These are phyloP conservation scores for Amorphotheca resinae DNA, from an alignment of 495 filamentous ascomycete species.

Conservation along the genomic window DNA sequence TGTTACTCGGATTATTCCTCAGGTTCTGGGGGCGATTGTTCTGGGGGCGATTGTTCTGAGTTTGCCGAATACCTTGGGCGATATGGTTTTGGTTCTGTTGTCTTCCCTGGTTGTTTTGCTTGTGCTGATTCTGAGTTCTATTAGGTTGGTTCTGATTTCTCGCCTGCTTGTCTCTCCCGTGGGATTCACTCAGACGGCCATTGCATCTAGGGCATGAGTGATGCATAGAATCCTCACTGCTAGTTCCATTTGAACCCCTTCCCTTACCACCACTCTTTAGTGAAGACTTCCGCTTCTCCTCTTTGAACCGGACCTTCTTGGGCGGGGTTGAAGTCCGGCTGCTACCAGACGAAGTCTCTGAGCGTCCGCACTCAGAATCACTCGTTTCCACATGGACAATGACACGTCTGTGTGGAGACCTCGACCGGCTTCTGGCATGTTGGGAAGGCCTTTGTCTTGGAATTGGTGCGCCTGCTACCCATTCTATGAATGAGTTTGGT, in stretches of 20 bases:
- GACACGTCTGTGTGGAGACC: constrained; percentile 1
- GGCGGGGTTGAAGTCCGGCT: not conserved
- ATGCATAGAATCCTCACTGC: not conserved
- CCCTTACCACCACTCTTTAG: not conserved
- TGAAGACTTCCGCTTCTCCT: not conserved
- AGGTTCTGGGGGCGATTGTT: not conserved
- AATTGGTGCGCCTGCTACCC: constrained; percentile 2
- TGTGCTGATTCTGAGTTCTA: constrained; percentile 3
- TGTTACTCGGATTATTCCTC: not conserved
- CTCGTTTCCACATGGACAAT: constrained; percentile 7
- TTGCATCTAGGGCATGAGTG: not conserved
- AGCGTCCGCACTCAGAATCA: constrained; percentile 1
- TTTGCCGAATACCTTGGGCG: constrained; percentile 4
- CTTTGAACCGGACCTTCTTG: not conserved
- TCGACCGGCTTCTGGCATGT: not conserved
- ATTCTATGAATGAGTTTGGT: not conserved
- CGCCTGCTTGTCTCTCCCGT: not conserved
- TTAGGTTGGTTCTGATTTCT: not conserved
- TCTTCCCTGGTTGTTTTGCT: not conserved
- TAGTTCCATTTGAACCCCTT: not conserved
- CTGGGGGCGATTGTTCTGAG: not conserved
- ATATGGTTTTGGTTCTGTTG: constrained; percentile 4
- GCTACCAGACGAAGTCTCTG: not conserved
- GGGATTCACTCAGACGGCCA: not conserved
- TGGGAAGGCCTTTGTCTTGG: not conserved